These are phyloP conservation scores for Coemansia sp. DNA, from an alignment of 371 early-diverging fungal genomes.

Conservation along the genomic window DNA sequence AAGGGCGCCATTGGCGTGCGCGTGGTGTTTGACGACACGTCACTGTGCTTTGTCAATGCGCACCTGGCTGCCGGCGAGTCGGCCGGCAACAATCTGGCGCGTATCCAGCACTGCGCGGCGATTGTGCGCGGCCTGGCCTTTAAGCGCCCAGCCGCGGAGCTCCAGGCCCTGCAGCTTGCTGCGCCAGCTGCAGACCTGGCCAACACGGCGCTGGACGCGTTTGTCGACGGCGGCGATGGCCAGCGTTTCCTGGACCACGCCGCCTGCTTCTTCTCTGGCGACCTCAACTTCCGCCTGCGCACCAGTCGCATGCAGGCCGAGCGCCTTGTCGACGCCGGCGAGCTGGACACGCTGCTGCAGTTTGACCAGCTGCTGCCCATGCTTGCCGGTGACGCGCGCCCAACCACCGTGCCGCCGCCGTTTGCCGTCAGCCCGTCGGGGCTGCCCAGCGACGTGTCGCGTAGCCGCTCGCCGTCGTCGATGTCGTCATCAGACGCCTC, in stretches of 20 bases:
- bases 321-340: constrained; percentile 32
- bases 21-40: constrained; percentile 79
- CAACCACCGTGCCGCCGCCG: constrained; percentile 3
- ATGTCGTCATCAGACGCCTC: constrained; percentile 18
- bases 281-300: constrained; percentile 90
- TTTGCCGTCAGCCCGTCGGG: constrained; percentile 5
- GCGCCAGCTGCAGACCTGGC: constrained; percentile 25
- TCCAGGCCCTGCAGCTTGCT: background rate
- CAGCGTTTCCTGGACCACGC: constrained; percentile 43
- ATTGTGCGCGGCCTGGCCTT: constrained; percentile 33
- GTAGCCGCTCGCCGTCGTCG: constrained; percentile 6
- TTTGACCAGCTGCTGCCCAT: constrained; percentile 44
- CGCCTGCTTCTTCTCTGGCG: constrained; percentile 54
- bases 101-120: constrained; percentile 37
- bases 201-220: constrained; percentile 45
- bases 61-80: constrained; percentile 94
- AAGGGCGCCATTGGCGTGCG: constrained; percentile 88
- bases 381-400: constrained; percentile 17
- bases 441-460: background rate
- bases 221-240: constrained; percentile 52
- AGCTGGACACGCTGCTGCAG: constrained; percentile 35
- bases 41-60: constrained; percentile 84
- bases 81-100: constrained; percentile 69
- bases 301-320: constrained; percentile 51
- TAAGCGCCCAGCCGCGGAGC: constrained; percentile 24